These are phyloP conservation scores for Puccinia triticina DNA, from an alignment of 1,284 basidiomycete genomes.

Conservation along the genomic window DNA sequence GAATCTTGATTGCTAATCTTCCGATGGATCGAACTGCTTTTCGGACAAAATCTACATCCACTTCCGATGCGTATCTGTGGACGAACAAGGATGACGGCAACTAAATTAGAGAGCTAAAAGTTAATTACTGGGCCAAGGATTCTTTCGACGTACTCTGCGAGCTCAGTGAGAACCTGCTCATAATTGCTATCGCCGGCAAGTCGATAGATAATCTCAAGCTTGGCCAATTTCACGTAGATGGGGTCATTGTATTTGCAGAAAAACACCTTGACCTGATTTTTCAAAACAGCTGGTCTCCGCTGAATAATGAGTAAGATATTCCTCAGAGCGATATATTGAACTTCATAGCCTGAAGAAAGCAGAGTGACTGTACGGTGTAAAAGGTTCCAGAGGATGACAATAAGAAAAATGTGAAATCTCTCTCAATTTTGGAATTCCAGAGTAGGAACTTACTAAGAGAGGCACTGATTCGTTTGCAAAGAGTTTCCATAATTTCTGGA, in stretches of 20 bases:
- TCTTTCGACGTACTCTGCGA: slow-evolving; percentile 75
- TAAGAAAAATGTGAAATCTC: slow-evolving; percentile 1
- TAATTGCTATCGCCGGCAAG: slow-evolving; percentile 88
- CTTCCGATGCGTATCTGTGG: slow-evolving; percentile 89
- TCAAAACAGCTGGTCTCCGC: slow-evolving; percentile 83
- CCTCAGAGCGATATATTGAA: slow-evolving; percentile 95
- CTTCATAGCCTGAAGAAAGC: slow-evolving; percentile 92
- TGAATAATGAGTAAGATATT: slow-evolving; percentile 98
- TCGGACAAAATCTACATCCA: slow-evolving; percentile 95
- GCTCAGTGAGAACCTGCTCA: slow-evolving; percentile 84
- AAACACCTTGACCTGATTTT: slow-evolving; percentile 97
- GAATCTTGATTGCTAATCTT: slow-evolving; percentile 94
- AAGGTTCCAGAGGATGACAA: background rate
- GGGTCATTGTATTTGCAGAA: slow-evolving; percentile 99
- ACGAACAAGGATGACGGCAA: background rate
- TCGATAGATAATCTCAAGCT: slow-evolving; percentile 98
- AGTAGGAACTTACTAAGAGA: slow-evolving; percentile 72
- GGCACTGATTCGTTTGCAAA: slow-evolving; percentile 66
- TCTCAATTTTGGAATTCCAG: background rate
- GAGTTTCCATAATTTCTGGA: slow-evolving; percentile 65
- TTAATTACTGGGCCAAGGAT: background rate
- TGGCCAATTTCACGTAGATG: slow-evolving; percentile 95
- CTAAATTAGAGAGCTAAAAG: background rate
- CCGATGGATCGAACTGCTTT: slow-evolving; percentile 97
- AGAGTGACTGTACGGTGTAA: slow-evolving; percentile 72